Conservation (phyloP, 208 protist genomes). For the Porcisia hertigi region DNA sequence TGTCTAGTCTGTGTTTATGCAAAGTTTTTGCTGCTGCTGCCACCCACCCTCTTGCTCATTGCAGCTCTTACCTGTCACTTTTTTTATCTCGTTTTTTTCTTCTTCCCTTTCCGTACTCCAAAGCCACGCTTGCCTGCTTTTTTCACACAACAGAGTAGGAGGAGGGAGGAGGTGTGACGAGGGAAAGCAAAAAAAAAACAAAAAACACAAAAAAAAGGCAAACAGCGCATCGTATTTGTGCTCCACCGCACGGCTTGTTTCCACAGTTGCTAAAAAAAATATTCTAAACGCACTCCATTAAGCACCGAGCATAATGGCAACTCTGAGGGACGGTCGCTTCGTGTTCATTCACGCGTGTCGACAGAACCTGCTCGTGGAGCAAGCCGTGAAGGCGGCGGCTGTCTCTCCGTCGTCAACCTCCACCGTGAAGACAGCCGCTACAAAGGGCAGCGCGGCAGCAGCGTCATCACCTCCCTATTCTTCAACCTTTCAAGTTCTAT, state of each 20-base stretch:
- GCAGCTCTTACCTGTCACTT: background rate
- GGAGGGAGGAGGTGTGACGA: background rate
- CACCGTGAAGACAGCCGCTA: background rate
- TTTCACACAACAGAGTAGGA: too few species aligned
- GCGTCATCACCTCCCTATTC: background rate
- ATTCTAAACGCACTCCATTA: background rate
- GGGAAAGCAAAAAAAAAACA: too few species aligned
- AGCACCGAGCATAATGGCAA: slow-evolving; percentile 1
- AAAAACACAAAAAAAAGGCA: too few species aligned
- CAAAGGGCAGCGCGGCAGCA: background rate
- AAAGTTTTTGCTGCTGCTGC: background rate
- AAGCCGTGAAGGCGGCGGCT: background rate
- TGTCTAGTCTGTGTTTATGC: background rate
- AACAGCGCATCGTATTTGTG: background rate
- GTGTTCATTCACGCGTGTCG: slow-evolving; percentile 13
- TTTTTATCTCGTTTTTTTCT: background rate
- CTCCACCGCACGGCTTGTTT: background rate
- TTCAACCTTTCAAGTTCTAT: slow-evolving; percentile 26
- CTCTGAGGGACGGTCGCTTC: slow-evolving; percentile 20
- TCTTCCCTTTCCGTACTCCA: background rate
- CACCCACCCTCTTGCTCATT: background rate
- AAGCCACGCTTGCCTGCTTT: background rate
- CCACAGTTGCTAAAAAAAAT: too few species aligned
- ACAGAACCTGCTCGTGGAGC: slow-evolving; percentile 8
- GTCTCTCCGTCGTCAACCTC: background rate